Conservation (phyloP, 2,329 filamentous ascomycete species). For the Paraphoma chrysanthemicola region DNA sequence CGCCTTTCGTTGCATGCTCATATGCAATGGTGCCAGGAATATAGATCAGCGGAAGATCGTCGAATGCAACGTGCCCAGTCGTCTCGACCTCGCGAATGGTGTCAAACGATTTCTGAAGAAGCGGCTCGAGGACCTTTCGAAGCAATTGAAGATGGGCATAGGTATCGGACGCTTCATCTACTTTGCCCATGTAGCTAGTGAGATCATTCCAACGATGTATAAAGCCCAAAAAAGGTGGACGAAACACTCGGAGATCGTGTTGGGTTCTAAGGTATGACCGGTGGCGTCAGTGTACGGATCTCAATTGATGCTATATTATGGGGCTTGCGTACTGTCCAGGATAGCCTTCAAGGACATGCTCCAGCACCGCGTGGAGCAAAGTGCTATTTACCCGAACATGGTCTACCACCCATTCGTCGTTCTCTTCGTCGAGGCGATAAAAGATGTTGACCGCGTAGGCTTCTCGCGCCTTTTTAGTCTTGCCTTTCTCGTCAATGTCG, state of each 20-base stretch:
- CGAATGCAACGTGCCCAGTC: constrained; percentile 38
- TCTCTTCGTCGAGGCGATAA: constrained; percentile 7
- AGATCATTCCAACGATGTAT: constrained; percentile 66
- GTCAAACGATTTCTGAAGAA: constrained; percentile 11
- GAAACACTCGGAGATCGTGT: constrained; percentile 66
- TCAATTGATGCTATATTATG: too few relatives aligned
- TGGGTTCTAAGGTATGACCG: constrained; percentile 46
- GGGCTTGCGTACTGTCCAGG: constrained; percentile 54
- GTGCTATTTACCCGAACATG: constrained; percentile 61
- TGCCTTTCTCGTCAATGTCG: constrained; percentile 3
- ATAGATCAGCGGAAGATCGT: constrained; percentile 41
- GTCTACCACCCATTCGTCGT: constrained; percentile 10
- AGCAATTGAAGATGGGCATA: constrained; percentile 40
- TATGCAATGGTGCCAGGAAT: constrained; percentile 29
- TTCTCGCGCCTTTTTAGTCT: constrained; percentile 21
- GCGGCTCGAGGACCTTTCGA: constrained; percentile 31
- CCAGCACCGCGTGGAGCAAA: constrained; percentile 62
- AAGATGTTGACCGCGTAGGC: constrained; percentile 16
- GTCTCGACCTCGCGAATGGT: constrained; percentile 35
- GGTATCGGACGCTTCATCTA: constrained; percentile 6
- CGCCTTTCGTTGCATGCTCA: constrained; percentile 19
- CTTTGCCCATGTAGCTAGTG: constrained; percentile 2
- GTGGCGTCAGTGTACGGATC: too few relatives aligned
- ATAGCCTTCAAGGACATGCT: constrained; percentile 62
- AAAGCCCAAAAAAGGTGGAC: constrained; percentile 66